phyloP scores from a whole-genome alignment of 331 rosid species.

The Cydonia oblonga region DNA sequence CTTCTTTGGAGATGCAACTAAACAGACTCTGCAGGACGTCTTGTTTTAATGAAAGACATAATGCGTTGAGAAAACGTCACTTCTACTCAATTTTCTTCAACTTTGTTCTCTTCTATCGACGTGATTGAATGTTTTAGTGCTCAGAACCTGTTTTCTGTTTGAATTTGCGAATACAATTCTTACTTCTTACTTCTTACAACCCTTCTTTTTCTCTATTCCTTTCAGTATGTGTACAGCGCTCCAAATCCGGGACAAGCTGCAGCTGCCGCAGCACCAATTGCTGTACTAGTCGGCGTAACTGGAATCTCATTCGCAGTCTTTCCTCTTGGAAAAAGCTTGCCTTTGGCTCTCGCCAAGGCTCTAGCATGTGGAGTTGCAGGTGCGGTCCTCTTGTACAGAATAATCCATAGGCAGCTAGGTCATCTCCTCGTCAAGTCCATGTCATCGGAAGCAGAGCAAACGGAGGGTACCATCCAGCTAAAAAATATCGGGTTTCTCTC shows the following conservation, averaged over 20 bases:
- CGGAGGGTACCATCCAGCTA: conserved; percentile 24
- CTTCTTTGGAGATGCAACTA: conserved; percentile 5
- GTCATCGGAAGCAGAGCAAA: conserved; percentile 22
- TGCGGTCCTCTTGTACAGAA: conserved; percentile 51
- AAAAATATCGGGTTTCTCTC: conserved; percentile 64
- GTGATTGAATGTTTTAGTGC: neutral
- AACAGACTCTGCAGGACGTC: neutral
- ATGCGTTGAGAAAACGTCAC: neutral
- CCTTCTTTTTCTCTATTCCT: neutral
- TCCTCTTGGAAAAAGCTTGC: conserved; percentile 58
- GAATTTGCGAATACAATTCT: neutral
- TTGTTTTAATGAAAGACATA: neutral
- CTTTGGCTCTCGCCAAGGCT: conserved; percentile 54
- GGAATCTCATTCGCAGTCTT: conserved; percentile 69
- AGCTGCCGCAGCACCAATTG: conserved; percentile 89
- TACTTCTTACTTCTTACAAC: neutral
- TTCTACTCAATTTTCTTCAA: neutral
- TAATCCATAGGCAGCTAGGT: conserved; percentile 76
- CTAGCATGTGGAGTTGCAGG: conserved; percentile 59
- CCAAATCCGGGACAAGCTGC: conserved; percentile 96
- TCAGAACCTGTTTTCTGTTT: neutral
- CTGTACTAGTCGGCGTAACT: conserved; percentile 64
- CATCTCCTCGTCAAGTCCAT: conserved; percentile 59
- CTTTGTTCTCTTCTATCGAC: neutral
- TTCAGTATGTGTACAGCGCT: conserved; percentile 92